Conservation (phyloP, 148 eudicot species). For the Beta vulgaris region DNA sequence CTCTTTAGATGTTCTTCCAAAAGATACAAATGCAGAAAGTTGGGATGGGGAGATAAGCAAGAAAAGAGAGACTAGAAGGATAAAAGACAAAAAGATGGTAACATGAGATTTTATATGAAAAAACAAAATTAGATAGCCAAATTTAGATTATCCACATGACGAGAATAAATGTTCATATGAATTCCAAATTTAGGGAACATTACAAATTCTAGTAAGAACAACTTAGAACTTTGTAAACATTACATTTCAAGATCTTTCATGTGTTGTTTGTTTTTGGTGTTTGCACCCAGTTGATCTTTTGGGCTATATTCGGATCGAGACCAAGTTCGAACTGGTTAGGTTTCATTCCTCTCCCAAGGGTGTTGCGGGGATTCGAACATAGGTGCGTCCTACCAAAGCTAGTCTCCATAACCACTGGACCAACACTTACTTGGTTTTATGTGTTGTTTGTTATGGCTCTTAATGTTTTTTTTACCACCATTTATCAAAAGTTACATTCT, state of each 20-base stretch:
- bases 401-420: too few relatives aligned
- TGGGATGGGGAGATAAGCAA: not conserved
- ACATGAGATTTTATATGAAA: not conserved
- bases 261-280: not conserved
- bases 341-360: too few relatives aligned
- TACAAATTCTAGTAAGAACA: not conserved
- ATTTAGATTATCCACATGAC: not conserved
- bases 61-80: not conserved
- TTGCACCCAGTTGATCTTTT: too few relatives aligned
- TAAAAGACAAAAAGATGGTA: not conserved
- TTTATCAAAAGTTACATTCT: too few relatives aligned
- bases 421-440: too few relatives aligned
- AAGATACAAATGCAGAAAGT: not conserved
- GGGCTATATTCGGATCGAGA: too few relatives aligned
- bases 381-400: too few relatives aligned
- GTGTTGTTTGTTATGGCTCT: too few relatives aligned
- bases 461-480: too few relatives aligned
- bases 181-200: conserved; percentile 7
- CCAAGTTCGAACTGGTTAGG: too few relatives aligned
- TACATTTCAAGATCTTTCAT: too few relatives aligned
- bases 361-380: too few relatives aligned
- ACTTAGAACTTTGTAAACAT: not conserved
- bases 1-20: not conserved
- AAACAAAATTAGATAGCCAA: not conserved
- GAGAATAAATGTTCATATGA: not conserved